These are phyloP conservation scores for Ilyonectria mors-panacis DNA, from an alignment of 2,329 filamentous ascomycete genomes.

Conservation along the genomic window DNA sequence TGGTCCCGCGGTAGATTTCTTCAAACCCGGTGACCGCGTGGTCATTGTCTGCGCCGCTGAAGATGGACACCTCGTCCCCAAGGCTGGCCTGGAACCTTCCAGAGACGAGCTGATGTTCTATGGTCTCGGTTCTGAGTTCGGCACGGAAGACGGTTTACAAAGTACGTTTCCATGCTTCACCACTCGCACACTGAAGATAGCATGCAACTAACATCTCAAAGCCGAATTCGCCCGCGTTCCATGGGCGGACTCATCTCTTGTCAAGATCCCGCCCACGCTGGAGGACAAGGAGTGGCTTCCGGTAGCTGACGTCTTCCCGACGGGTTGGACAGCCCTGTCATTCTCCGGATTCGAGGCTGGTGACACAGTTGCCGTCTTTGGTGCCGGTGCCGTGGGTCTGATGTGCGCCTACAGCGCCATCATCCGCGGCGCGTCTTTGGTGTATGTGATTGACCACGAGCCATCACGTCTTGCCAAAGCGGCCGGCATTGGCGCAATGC, in stretches of 20 bases:
- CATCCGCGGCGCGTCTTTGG: conserved; percentile 30
- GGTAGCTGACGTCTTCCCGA: conserved; percentile 27
- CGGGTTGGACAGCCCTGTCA: conserved; percentile 23
- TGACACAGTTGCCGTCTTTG: conserved; percentile 34
- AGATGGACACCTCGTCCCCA: conserved; percentile 7
- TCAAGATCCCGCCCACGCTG: not conserved
- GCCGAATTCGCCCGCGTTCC: conserved; percentile 5
- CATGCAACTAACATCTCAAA: not conserved
- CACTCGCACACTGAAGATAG: not conserved
- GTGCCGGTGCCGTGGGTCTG: conserved; percentile 26
- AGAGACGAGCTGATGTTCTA: not conserved
- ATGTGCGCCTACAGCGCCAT: conserved; percentile 36
- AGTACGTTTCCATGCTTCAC: not conserved
- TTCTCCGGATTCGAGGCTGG: conserved; percentile 30
- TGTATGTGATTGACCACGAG: conserved; percentile 34
- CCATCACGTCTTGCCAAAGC: conserved; percentile 27
- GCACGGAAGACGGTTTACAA: conserved; percentile 5
- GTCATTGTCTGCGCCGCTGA: conserved; percentile 6
- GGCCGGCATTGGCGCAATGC: conserved; percentile 28
- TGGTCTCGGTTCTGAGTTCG: conserved; percentile 6
- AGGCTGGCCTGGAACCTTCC: not conserved
- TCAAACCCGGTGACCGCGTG: conserved; percentile 8
- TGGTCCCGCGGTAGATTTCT: conserved; percentile 2
- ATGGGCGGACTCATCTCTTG: conserved; percentile 9
- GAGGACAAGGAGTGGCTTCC: conserved; percentile 9